These are phyloP conservation scores for Farysia itapuensis DNA, from an alignment of 1,284 basidiomycete genomes.

Conservation along the genomic window DNA sequence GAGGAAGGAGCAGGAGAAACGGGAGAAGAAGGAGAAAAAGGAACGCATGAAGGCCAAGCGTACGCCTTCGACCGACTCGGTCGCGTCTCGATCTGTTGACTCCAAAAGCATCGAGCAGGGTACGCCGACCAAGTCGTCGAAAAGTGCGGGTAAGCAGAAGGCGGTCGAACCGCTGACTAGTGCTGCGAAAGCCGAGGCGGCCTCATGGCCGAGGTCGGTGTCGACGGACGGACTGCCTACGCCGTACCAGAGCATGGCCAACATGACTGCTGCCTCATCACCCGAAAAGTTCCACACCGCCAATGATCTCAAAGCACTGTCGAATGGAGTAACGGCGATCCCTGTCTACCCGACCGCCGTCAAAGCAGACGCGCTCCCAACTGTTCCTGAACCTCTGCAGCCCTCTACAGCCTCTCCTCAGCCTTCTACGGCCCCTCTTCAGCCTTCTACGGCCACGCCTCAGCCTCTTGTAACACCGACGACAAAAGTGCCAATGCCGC, in stretches of 20 bases:
- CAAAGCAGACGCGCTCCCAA: not conserved
- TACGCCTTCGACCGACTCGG: constrained; percentile 15
- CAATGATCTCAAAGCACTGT: constrained; percentile 23
- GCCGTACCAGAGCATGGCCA: constrained; percentile 29
- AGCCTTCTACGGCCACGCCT: constrained; percentile 16
- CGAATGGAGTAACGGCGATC: constrained; percentile 3
- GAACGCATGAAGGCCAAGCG: constrained; percentile 32
- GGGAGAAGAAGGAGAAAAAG: constrained; percentile 33
- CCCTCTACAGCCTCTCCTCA: constrained; percentile 18
- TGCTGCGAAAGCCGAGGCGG: no score
- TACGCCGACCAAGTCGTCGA: constrained; percentile 13
- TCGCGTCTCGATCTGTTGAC: constrained; percentile 11
- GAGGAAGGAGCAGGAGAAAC: constrained; percentile 28
- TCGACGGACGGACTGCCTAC: constrained; percentile 10
- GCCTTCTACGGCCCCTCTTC: constrained; percentile 38
- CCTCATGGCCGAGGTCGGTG: no score
- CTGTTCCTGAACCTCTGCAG: not conserved
- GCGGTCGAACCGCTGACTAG: no score
- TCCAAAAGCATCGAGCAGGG: not conserved
- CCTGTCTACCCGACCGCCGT: constrained; percentile 11
- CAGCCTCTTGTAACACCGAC: not conserved
- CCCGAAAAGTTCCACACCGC: constrained; percentile 35
- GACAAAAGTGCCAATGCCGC: constrained; percentile 45
- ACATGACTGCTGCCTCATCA: constrained; percentile 8
- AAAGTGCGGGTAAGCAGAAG: constrained; percentile 20